Percentiles rank a stretch among this genome's conserved stretches.
phyloP scores from a whole-genome alignment of 176 grass and related monocot genomes.

The Paspalum vaginatum region DNA sequence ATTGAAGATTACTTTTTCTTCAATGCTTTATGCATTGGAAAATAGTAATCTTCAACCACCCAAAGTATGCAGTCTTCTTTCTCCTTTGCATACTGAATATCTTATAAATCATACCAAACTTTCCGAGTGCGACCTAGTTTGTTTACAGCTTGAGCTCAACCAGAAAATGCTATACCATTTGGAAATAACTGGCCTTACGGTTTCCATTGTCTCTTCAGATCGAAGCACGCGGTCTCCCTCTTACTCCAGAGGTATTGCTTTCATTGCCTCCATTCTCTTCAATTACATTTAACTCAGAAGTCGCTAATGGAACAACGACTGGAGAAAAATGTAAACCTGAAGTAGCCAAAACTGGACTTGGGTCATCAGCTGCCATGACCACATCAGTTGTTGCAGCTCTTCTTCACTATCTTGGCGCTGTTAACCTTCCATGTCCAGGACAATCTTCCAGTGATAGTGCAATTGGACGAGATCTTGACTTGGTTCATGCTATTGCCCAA shows the following conservation, averaged over 20 bases:
- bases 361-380: conserved; percentile 96
- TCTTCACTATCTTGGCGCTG: conserved; percentile 87
- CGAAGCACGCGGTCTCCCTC: conserved; percentile 70
- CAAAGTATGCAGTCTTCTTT: not conserved
- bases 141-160: not conserved
- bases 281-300: conserved; percentile 84
- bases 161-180: not conserved
- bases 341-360: conserved; percentile 99
- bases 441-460: conserved; percentile 35
- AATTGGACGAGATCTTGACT: conserved; percentile 58
- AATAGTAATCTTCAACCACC: too few relatives aligned
- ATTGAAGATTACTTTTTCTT: not conserved
- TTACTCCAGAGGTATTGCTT: conserved; percentile 75
- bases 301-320: conserved; percentile 52
- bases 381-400: conserved; percentile 83
- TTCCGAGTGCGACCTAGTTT: conserved; percentile 15
- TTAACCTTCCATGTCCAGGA: conserved; percentile 61
- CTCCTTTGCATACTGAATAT: conserved; percentile 11
- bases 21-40: conserved; percentile 4
- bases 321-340: conserved; percentile 88
- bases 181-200: conserved; percentile 16
- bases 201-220: conserved; percentile 61
- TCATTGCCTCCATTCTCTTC: conserved; percentile 83
- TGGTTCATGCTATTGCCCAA: conserved; percentile 88
- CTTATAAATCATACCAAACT: not conserved